Evolutionary conservation across 306 rosid species (phyloP).

Genomic region (Cicer pinnatifidum): DNA sequence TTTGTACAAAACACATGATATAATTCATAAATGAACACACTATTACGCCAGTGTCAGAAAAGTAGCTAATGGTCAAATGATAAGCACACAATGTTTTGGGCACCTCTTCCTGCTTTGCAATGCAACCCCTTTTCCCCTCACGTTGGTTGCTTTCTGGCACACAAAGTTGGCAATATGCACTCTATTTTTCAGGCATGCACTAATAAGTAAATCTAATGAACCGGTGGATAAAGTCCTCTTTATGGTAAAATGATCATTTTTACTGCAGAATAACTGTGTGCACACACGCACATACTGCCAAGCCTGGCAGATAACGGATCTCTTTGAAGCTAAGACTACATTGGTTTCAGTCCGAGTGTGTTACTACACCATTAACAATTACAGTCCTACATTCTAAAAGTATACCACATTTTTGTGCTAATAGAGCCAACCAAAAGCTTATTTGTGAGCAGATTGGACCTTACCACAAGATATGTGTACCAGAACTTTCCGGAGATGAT

Average conservation of each 20-base stretch:
- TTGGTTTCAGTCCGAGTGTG: conserved; percentile 1
- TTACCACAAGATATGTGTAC: conserved; percentile 86
- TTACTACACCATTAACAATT: neutral
- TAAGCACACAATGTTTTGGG: conserved; percentile 17
- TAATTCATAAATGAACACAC: conserved; percentile 20
- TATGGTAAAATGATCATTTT: conserved; percentile 17
- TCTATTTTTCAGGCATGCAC: conserved; percentile 14
- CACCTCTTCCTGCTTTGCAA: neutral
- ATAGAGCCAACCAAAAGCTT: conserved; percentile 23
- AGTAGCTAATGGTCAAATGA: conserved; percentile 4
- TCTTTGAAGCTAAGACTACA: neutral
- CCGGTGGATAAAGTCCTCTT: conserved; percentile 8
- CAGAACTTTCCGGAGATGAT: conserved; percentile 90
- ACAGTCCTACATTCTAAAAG: conserved; percentile 25
- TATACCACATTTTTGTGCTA: conserved; percentile 19
- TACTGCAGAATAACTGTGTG: neutral
- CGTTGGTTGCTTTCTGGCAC: conserved; percentile 5
- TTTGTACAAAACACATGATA: conserved; percentile 12
- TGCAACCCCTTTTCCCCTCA: conserved; percentile 7
- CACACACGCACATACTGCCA: neutral
- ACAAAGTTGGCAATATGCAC: neutral
- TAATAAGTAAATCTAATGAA: conserved; percentile 10
- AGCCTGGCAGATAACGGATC: neutral
- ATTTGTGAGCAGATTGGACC: conserved; percentile 30
- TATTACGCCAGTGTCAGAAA: neutral